A percentile compares a stretch with the other conserved stretches of the same genome.
phyloP scores from a whole-genome alignment of 2,329 filamentous ascomycete genomes.

The Thyridium curvatum region DNA sequence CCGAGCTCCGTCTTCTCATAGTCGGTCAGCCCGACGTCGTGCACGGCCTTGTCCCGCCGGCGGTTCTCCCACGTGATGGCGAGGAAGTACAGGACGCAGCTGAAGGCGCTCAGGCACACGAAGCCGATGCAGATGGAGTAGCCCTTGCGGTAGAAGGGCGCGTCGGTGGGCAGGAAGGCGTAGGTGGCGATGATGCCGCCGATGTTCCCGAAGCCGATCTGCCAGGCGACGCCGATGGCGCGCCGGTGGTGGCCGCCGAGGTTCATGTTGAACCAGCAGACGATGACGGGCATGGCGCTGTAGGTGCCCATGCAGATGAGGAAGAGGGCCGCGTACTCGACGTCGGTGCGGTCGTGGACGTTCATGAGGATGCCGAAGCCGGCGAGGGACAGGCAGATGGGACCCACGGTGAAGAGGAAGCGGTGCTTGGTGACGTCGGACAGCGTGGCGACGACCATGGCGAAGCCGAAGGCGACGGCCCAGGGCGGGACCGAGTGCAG shows the following conservation, averaged over 20 bases:
- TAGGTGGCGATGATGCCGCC: conserved; percentile 75
- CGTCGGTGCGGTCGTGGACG: conserved; percentile 58
- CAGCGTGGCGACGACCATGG: conserved; percentile 65
- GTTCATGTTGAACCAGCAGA: conserved; percentile 82
- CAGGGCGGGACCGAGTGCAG: conserved; percentile 53
- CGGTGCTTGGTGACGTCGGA: conserved; percentile 71
- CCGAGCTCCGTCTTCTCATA: conserved; percentile 32
- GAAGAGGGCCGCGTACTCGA: conserved; percentile 78
- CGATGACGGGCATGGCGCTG: conserved; percentile 81
- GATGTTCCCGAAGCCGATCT: conserved; percentile 73
- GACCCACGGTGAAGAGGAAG: conserved; percentile 63
- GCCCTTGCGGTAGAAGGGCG: conserved; percentile 62
- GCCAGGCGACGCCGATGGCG: conserved; percentile 67
- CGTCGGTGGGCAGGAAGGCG: conserved; percentile 59
- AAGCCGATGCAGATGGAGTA: conserved; percentile 76
- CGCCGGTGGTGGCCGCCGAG: conserved; percentile 66
- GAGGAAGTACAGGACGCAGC: conserved; percentile 53
- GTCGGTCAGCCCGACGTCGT: conserved; percentile 19
- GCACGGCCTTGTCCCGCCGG: conserved; percentile 38
- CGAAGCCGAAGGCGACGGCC: conserved; percentile 69
- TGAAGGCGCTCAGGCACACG: conserved; percentile 57
- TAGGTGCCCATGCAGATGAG: conserved; percentile 75
- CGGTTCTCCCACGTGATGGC: conserved; percentile 56
- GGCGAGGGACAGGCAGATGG: conserved; percentile 61
- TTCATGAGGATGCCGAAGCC: conserved; percentile 72